Evolutionary conservation across 1,284 basidiomycete species (phyloP).

Genomic region (Phellopilus nigrolimitatus): DNA sequence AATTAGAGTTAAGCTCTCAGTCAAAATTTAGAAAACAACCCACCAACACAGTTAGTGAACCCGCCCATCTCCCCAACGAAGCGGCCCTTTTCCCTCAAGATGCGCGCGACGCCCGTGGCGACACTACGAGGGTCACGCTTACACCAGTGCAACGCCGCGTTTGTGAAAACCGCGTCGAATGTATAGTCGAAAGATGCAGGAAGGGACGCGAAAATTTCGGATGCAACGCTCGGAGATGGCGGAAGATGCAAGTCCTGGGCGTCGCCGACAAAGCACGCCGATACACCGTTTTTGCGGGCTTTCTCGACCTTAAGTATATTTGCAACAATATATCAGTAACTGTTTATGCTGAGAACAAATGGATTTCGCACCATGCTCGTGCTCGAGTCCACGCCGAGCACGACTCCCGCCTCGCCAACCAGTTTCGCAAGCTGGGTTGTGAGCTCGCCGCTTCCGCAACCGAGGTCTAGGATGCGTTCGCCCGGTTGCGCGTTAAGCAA

Average conservation of each 20-base stretch:
- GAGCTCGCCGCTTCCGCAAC: conserved; percentile 80
- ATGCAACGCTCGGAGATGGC: conserved; percentile 15
- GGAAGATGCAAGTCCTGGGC: conserved; percentile 43
- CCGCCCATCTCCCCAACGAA: conserved; percentile 79
- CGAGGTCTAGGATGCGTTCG: conserved; percentile 73
- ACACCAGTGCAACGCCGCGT: conserved; percentile 83
- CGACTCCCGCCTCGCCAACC: conserved; percentile 50
- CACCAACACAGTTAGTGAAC: conserved; percentile 63
- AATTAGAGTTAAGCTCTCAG: not conserved
- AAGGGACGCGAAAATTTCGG: conserved; percentile 26
- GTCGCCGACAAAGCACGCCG: conserved; percentile 45
- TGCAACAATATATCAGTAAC: not conserved
- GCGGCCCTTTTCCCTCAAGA: conserved; percentile 65
- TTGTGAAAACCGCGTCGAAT: conserved; percentile 71
- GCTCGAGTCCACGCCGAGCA: conserved; percentile 68
- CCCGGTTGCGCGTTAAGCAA: conserved; percentile 60
- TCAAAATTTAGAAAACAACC: conserved; percentile 19
- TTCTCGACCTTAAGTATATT: conserved; percentile 45
- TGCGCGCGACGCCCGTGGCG: conserved; percentile 48
- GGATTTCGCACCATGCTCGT: conserved; percentile 72
- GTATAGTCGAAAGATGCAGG: conserved; percentile 20
- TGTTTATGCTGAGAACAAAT: conserved; percentile 5
- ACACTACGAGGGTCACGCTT: conserved; percentile 67
- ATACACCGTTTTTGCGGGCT: conserved; percentile 46
- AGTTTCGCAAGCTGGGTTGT: conserved; percentile 50